These are phyloP conservation scores for Garcia nutans DNA, from an alignment of 345 rosid genomes.

Conservation along the genomic window DNA sequence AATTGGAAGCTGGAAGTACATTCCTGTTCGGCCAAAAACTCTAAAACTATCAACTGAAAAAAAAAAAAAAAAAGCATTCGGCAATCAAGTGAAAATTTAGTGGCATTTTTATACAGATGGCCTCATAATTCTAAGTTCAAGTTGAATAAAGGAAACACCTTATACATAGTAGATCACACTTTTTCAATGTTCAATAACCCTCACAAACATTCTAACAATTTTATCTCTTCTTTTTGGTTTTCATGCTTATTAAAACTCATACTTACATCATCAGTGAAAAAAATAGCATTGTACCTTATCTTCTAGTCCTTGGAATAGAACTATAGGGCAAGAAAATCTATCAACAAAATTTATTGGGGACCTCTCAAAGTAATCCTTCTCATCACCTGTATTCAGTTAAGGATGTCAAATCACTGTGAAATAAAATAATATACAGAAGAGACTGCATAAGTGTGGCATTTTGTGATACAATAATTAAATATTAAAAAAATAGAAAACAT, in stretches of 20 bases:
- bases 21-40: background rate
- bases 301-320: slow-evolving; percentile 91
- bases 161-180: background rate
- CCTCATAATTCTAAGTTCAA: background rate
- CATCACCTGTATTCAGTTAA: slow-evolving; percentile 53
- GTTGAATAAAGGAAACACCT: background rate
- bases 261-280: background rate
- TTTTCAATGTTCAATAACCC: background rate
- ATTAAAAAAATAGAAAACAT: too few relatives aligned
- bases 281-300: slow-evolving; percentile 60
- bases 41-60: background rate
- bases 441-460: background rate
- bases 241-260: background rate
- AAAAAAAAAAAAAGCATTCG: background rate
- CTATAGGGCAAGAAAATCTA: slow-evolving; percentile 87
- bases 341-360: slow-evolving; percentile 85
- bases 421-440: slow-evolving; percentile 11
- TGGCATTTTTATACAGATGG: background rate
- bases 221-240: background rate
- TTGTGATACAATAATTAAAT: background rate
- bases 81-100: background rate
- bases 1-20: background rate
- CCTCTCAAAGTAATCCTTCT: slow-evolving; percentile 66
- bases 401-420: slow-evolving; percentile 16
- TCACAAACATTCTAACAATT: background rate